Percentiles rank a stretch among this genome's conserved stretches.
phyloP scores from a whole-genome alignment of 2,329 filamentous ascomycete genomes.

The Amylocarpus encephaloides region DNA sequence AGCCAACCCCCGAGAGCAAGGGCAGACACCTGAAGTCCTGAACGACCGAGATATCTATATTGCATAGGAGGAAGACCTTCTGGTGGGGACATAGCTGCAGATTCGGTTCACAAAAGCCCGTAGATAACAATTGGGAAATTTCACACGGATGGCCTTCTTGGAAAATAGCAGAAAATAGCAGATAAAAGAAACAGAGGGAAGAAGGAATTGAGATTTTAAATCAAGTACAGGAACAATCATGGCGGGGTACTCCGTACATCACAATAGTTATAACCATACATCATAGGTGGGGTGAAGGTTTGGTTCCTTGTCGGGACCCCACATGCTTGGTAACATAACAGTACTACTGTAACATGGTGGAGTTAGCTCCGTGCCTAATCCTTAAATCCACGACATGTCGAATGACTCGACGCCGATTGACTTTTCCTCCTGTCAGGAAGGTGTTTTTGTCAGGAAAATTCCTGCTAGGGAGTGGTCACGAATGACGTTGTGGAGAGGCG shows the following conservation, averaged over 20 bases:
- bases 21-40: slow-evolving; percentile 66
- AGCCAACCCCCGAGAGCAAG: slow-evolving; percentile 68
- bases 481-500: too few species aligned
- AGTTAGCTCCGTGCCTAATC: too few species aligned
- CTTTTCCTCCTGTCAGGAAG: too few species aligned
- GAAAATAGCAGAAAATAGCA: background rate
- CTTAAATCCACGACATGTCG: too few species aligned
- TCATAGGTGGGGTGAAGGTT: background rate
- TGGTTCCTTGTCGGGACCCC: background rate
- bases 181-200: background rate
- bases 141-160: background rate
- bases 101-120: background rate
- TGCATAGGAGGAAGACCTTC: slow-evolving; percentile 51
- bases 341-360: too few species aligned
- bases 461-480: too few species aligned
- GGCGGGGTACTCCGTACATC: background rate
- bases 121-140: background rate
- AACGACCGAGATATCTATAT: slow-evolving; percentile 65
- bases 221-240: background rate
- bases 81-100: slow-evolving; percentile 28
- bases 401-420: too few species aligned
- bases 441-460: too few species aligned
- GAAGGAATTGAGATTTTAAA: background rate
- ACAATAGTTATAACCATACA: background rate
- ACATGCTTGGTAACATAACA: background rate